Conservation (phyloP, 768 basidiomycete genomes). For the Termitomyces sp. region DNA sequence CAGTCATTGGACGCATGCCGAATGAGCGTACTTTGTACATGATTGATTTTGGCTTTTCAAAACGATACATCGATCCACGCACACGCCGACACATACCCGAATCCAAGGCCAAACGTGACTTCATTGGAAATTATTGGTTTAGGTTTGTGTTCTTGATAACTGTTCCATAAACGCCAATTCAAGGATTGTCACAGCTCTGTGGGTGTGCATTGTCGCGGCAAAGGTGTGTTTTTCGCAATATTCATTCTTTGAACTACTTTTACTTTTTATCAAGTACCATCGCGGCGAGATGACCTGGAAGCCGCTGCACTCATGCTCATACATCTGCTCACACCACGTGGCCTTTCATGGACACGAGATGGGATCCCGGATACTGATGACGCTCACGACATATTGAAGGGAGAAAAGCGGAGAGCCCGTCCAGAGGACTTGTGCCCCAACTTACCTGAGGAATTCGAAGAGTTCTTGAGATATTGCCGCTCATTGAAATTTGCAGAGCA, state of each 20-base stretch:
- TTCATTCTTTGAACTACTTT: slow-evolving; percentile 3
- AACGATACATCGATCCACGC: slow-evolving; percentile 64
- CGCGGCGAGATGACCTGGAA: slow-evolving; percentile 77
- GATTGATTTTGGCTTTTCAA: slow-evolving; percentile 87
- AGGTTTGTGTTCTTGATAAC: slow-evolving; percentile 34
- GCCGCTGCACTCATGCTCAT: slow-evolving; percentile 78
- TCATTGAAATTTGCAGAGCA: slow-evolving; percentile 63
- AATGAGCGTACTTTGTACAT: slow-evolving; percentile 65
- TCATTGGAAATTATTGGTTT: slow-evolving; percentile 86
- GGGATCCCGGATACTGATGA: slow-evolving; percentile 72
- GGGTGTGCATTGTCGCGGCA: slow-evolving; percentile 73
- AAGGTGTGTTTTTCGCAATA: slow-evolving; percentile 40
- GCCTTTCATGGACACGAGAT: slow-evolving; percentile 75
- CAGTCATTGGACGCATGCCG: slow-evolving; percentile 58
- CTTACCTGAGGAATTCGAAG: slow-evolving; percentile 70
- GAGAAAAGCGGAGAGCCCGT: slow-evolving; percentile 56
- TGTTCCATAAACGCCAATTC: background rate
- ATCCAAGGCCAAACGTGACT: slow-evolving; percentile 63
- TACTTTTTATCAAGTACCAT: slow-evolving; percentile 51
- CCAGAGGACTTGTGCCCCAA: slow-evolving; percentile 70
- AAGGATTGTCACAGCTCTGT: slow-evolving; percentile 45
- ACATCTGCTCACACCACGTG: slow-evolving; percentile 73
- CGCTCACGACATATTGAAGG: slow-evolving; percentile 60
- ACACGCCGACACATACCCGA: slow-evolving; percentile 73
- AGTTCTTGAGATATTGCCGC: slow-evolving; percentile 71